These are phyloP conservation scores for Colletotrichum eremochloae DNA, from an alignment of 2,329 filamentous ascomycete species.

Conservation along the genomic window DNA sequence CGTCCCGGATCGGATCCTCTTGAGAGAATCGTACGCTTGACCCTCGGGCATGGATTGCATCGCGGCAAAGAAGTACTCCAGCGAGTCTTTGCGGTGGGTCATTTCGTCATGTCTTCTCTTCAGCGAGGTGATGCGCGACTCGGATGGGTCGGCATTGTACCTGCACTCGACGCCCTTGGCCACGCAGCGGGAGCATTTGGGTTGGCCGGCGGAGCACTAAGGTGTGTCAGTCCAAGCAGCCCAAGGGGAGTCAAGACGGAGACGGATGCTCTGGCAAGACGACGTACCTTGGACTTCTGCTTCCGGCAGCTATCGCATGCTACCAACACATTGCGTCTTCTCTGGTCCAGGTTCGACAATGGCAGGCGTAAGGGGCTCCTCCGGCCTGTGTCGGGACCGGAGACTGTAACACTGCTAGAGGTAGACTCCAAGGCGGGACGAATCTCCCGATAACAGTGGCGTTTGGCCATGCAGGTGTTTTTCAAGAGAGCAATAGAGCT, in stretches of 20 bases:
- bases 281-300: constrained; percentile 25
- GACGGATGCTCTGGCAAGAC: background rate
- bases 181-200: constrained; percentile 54
- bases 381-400: background rate
- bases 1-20: constrained; percentile 11
- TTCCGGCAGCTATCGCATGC: constrained; percentile 26
- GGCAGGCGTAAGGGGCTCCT: background rate
- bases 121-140: constrained; percentile 21
- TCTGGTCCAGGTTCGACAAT: background rate
- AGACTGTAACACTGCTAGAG: background rate
- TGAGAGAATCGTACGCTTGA: constrained; percentile 5
- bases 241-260: background rate
- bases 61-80: constrained; percentile 15
- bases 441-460: constrained; percentile 17
- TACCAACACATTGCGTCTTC: constrained; percentile 21
- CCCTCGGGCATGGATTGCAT: constrained; percentile 26
- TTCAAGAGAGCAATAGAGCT: background rate
- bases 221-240: background rate
- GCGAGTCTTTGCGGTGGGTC: constrained; percentile 6
- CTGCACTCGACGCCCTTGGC: constrained; percentile 53
- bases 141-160: constrained; percentile 51
- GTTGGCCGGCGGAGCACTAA: constrained; percentile 58
- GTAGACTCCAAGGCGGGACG: constrained; percentile 12
- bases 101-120: constrained; percentile 26
- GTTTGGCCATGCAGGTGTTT: constrained; percentile 5